Base-by-base conservation (phyloP, 495 filamentous ascomycete genomes). In the Penicillium diatomitis region DNA sequence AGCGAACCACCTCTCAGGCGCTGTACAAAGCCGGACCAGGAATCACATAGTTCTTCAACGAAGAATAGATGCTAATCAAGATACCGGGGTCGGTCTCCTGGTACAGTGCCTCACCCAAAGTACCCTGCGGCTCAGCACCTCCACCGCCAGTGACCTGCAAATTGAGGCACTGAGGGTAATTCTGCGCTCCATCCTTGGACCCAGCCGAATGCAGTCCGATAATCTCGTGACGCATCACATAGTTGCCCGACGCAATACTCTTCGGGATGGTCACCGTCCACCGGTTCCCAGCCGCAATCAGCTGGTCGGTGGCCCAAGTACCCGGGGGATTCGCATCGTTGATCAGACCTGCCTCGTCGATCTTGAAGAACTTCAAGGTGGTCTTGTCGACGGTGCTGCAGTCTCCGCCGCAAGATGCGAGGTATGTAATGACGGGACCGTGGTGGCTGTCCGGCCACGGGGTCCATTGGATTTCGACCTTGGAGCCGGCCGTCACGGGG, bases 81-180 rank as follows among this genome's bases (percentile, higher is more conserved):
- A 87, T 79, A 32, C 83, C 81, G 0, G 80, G 65, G 58, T 85
- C 81, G 27, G 62, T 70, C 8, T 74, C 56, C 3, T 53, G 72
- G 62, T 87, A 88, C 7, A 87, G 71, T 10, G 67, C 61, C 4
- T 76, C 78, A 6, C 78, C 84, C 4, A 70, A 49, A 1, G 76
- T 74, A 12, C 83, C 84, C 6, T 61, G 53, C 4, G 83, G 82
- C 0, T 55, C 55, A 47, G 69, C 73, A 46, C 70, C 73, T 6
- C 83, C 86, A 35, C 65, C 57, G 35, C 86, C 83, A 5, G 78
- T 81, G 46, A 90, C 68, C 49, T 80, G 69, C 41, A 89, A 63
- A 69, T 87, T 88, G 62, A 88, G 67, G 67, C 86, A 90, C 56
- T 85, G 75, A 4, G 83, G 83, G 51, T 90, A 90, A 56, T 79